A percentile compares a stretch with the other conserved stretches of the same genome.
phyloP scores from a whole-genome alignment of 345 rosid genomes.

The Camelina laxa region DNA sequence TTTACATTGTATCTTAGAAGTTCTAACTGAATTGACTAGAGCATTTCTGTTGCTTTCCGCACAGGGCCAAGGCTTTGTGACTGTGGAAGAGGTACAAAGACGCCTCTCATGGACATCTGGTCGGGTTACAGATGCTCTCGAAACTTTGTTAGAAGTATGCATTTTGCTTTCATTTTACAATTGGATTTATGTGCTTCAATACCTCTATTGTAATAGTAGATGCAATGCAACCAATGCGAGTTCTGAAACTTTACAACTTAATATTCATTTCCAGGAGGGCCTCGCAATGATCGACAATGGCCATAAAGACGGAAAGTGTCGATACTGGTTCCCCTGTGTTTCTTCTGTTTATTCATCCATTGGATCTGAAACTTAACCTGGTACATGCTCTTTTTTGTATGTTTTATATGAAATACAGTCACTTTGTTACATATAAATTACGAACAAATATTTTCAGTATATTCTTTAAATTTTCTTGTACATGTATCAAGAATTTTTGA shows the following conservation, averaged over 20 bases:
- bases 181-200: not conserved
- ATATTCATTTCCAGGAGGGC: constrained; percentile 62
- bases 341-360: constrained; percentile 60
- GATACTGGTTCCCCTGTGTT: constrained; percentile 93
- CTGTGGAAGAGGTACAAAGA: constrained; percentile 78
- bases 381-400: not conserved
- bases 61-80: constrained; percentile 88
- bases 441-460: constrained; percentile 8
- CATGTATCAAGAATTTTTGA: constrained; percentile 33
- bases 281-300: constrained; percentile 94
- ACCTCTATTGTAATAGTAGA: not conserved
- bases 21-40: constrained; percentile 4
- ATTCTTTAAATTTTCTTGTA: constrained; percentile 10
- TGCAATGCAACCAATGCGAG: constrained; percentile 16
- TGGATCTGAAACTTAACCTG: constrained; percentile 47
- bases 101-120: constrained; percentile 85
- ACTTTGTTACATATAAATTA: constrained; percentile 14
- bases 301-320: constrained; percentile 68
- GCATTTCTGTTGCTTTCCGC: constrained; percentile 16
- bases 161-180: constrained; percentile 12
- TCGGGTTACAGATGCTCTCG: constrained; percentile 78
- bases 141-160: constrained; percentile 72
- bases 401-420: constrained; percentile 14
- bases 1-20: not conserved
- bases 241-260: constrained; percentile 41